Evolutionary conservation across 768 basidiomycete genomes (phyloP).

Genomic region (Boletellus ananiceps): DNA sequence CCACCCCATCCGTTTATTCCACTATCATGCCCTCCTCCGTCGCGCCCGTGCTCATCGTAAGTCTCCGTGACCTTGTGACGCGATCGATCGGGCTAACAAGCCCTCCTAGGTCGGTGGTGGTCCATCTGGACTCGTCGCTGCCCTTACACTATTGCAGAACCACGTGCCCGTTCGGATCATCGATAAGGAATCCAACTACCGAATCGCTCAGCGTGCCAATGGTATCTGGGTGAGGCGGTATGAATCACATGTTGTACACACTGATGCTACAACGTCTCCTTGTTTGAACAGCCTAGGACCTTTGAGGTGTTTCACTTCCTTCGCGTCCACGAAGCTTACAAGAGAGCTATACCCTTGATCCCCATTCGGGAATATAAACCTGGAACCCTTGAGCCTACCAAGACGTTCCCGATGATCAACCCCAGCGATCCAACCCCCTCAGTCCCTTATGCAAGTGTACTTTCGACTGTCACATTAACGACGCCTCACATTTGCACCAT

Average conservation of each 20-base stretch:
- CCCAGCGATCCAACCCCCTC: conserved; percentile 21
- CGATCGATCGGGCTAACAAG: not conserved
- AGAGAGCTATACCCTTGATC: conserved; percentile 24
- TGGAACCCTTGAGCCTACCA: conserved; percentile 16
- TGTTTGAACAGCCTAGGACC: conserved; percentile 27
- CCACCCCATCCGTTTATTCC: not conserved
- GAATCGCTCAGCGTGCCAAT: conserved; percentile 36
- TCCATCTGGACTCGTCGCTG: conserved; percentile 29
- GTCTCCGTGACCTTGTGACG: not conserved
- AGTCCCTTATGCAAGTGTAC: conserved; percentile 23
- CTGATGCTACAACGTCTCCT: not conserved
- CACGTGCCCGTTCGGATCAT: conserved; percentile 49
- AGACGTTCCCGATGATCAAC: not conserved
- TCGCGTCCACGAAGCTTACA: conserved; percentile 35
- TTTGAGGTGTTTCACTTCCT: conserved; percentile 42
- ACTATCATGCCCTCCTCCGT: conserved; percentile 7
- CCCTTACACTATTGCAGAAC: conserved; percentile 37
- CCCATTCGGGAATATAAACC: conserved; percentile 34
- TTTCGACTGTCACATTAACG: not conserved
- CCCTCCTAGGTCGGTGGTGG: conserved; percentile 24
- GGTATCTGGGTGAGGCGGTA: conserved; percentile 34
- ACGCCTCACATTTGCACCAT: not conserved
- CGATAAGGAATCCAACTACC: conserved; percentile 38
- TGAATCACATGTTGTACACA: no score
- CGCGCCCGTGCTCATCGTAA: conserved; percentile 21